phyloP scores from a whole-genome alignment of 2,329 filamentous ascomycete genomes.

The Fusarium xylarioides region DNA sequence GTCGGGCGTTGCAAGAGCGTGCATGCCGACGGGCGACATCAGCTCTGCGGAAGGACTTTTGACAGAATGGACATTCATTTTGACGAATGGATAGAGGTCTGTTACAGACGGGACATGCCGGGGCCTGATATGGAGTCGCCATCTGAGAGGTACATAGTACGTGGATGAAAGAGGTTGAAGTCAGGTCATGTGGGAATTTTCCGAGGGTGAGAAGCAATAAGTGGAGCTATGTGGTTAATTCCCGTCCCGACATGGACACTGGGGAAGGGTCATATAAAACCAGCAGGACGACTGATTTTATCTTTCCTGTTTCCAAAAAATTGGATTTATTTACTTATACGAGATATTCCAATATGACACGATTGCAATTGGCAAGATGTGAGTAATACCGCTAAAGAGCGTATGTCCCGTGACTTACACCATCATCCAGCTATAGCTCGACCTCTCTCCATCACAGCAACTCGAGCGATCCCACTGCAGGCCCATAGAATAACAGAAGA shows the following conservation, averaged over 20 bases:
- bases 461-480: background rate
- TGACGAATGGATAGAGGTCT: background rate
- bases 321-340: rapidly evolving
- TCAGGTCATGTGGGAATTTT: conserved; percentile 21
- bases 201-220: conserved; percentile 1
- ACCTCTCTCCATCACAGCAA: background rate
- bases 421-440: background rate
- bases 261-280: background rate
- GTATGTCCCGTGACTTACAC: conserved; percentile 17
- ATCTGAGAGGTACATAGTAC: background rate
- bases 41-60: conserved; percentile 14
- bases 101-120: background rate
- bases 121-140: background rate
- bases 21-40: conserved; percentile 27
- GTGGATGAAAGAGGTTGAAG: background rate
- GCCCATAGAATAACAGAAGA: background rate
- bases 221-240: conserved; percentile 23
- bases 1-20: conserved; percentile 9
- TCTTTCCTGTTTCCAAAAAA: background rate
- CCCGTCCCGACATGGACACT: background rate
- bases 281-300: background rate
- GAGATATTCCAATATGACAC: background rate
- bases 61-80: conserved; percentile 21
- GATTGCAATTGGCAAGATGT: conserved; percentile 3
- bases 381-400: background rate